A percentile compares a stretch with the other conserved stretches of the same genome.
These are phyloP conservation scores for Fusarium sp. DNA, from an alignment of 2,329 filamentous ascomycete genomes.

Conservation along the genomic window DNA sequence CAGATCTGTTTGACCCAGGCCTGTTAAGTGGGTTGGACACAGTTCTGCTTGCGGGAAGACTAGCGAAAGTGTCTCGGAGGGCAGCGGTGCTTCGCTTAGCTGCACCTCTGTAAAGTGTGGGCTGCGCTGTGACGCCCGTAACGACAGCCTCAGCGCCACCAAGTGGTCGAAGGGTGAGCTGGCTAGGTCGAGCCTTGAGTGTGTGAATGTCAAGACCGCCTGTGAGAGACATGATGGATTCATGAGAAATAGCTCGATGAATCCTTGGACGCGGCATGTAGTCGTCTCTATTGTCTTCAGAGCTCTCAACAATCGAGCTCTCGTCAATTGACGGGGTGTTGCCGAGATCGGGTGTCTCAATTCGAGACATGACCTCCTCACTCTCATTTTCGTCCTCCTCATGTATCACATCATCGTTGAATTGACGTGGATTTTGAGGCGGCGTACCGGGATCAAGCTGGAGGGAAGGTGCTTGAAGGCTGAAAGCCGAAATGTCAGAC, in stretches of 20 bases:
- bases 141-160: conserved; percentile 66
- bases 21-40: conserved; percentile 47
- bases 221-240: conserved; percentile 87
- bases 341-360: conserved; percentile 38
- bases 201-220: conserved; percentile 93
- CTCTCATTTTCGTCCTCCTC: conserved; percentile 52
- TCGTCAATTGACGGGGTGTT: conserved; percentile 48
- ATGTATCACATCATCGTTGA: conserved; percentile 47
- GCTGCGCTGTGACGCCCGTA: conserved; percentile 67
- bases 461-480: conserved; percentile 53
- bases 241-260: conserved; percentile 79
- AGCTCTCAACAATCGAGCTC: conserved; percentile 47
- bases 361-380: conserved; percentile 30
- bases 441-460: conserved; percentile 49
- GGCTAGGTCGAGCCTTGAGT: conserved; percentile 77
- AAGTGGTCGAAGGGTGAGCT: conserved; percentile 69
- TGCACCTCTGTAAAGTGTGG: conserved; percentile 61
- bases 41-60: conserved; percentile 48
- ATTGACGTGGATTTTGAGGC: conserved; percentile 32
- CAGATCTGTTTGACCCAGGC: conserved; percentile 29
- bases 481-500: conserved; percentile 65
- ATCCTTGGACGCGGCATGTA: conserved; percentile 57
- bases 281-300: conserved; percentile 47
- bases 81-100: conserved; percentile 63
- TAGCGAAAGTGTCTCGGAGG: conserved; percentile 65